Base-by-base conservation (phyloP, 192 early-diverging fungal genomes). In the Coemansia sp. region DNA sequence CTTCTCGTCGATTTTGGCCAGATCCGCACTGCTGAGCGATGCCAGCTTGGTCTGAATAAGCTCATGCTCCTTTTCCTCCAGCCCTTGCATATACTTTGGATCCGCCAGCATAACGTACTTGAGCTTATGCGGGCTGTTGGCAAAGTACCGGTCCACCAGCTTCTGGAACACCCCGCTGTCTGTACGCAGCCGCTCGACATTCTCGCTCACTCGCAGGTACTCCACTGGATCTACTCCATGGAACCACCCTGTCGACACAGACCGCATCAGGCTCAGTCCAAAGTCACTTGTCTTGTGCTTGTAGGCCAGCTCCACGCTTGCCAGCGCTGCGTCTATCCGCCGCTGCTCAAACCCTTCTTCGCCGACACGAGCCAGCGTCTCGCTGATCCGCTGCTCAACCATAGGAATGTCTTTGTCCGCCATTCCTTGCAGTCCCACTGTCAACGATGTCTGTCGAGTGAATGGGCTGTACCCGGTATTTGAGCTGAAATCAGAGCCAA, bases 351-450 rank as follows among this genome's bases (percentile, higher is more conserved):
- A 93, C 9, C 94, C 94, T n/a, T 86, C 77, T 46, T 80, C 62
- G 15, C 80, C 75, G 12, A 83, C 86, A 19, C 82, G 55, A 3
- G 86, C 74, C 35, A 97, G 79, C 6, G 92, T 89, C 35, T 82
- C 67, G 38, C 63, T 67, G 23, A 97, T 87, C 0, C 75, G 85
- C 14, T 83, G 62, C 66, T 94, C 86, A 13, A 93, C 67, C 36
- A 52, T 18, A 4, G 76, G 50, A 15, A 89, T 80, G 65, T 95
- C 88, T 15, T 50, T 57, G 31, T 81, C 80, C 2, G 80, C 53
- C 48, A 95, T 87, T 5, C 95, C 95, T 57, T 96, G 93, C 44
- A 98, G 63, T 5, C 95, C 95, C 55, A 98, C 84, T 0, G 91
- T 87, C 7, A 98, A 63, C n/a, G 73, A 81, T 59, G 82, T 83